Base-by-base conservation (phyloP, 192 early-diverging fungal species). In the Diversispora eburnea region DNA sequence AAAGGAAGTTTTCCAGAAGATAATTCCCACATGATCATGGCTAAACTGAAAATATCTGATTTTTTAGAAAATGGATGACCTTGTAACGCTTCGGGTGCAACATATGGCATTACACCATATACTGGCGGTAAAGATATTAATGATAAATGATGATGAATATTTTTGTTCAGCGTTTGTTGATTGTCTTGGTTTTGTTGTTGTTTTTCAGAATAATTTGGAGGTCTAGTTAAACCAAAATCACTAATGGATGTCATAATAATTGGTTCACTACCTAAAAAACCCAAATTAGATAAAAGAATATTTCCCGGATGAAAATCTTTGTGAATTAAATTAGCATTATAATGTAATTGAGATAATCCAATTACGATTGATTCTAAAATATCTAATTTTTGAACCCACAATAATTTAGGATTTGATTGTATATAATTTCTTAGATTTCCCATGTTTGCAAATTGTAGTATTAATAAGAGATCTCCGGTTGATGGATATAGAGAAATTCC, bases 11-110 rank as follows among this genome's bases (percentile, higher is more conserved):
- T 64, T 8, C 81, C 78, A 3, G 78, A 77, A 2, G 81, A 75
- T 5, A 82, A 76, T 54, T 82, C 78, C 81, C 81, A 82, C 73
- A 82, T 77, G 17, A 82, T 73, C 51, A 82, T 73, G 3, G 78
- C 78, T 0, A 82, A 69, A 77, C 75, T 76, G 70, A 77, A 82
- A 22, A 82, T 76, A 43, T 82, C 80, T 13, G 42, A 12, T 13
- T 25, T 42, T 3, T 41, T 66, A 13, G 43, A n/a, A 47, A 46
- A 20, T 7, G n/a, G 17, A n/a, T 47, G 20, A 9, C 73, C 73
- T 56, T 63, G 47, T n/a, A 69, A 57, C 10, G 70, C 59, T 49
- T 80, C 79, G 12, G 79, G 79, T 4, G 79, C 73, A 7, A 77
- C 47, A 52, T 80, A 80, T 15, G 76, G 79, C 6, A 80, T 47